phyloP scores from a whole-genome alignment of 2,329 filamentous ascomycete genomes.

The Phialophora tarda region DNA sequence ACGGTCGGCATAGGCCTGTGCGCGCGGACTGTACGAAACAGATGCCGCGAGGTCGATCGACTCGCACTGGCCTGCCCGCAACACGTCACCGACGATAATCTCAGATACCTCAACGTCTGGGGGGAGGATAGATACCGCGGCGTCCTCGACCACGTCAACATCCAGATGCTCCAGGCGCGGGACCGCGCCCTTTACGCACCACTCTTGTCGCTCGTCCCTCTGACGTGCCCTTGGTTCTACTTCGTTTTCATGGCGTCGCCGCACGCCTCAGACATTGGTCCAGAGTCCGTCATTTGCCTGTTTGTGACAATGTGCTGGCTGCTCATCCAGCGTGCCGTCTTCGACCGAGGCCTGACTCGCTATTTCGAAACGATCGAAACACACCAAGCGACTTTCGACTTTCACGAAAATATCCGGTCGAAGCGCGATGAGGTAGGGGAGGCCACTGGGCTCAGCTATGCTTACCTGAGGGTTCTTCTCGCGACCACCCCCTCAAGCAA shows the following conservation, averaged over 20 bases:
- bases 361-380: constrained; percentile 2
- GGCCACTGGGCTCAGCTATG: neutral
- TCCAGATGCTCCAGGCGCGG: constrained; percentile 2
- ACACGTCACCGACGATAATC: neutral
- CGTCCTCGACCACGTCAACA: neutral
- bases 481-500: neutral
- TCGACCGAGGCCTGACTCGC: neutral
- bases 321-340: neutral
- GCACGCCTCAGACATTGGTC: neutral
- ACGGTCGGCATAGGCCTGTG: neutral
- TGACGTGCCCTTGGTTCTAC: neutral
- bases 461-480: neutral
- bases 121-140: neutral
- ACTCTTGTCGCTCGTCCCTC: neutral
- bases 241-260: neutral
- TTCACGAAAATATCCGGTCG: neutral
- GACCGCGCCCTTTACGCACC: neutral
- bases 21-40: neutral
- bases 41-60: neutral
- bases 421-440: neutral
- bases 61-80: neutral
- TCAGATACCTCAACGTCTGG: neutral
- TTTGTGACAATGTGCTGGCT: neutral
- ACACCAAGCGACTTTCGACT: neutral
- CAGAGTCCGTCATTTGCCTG: neutral